Conservation (phyloP, 129 eudicot genomes). For the Helianthus tuberosus region DNA sequence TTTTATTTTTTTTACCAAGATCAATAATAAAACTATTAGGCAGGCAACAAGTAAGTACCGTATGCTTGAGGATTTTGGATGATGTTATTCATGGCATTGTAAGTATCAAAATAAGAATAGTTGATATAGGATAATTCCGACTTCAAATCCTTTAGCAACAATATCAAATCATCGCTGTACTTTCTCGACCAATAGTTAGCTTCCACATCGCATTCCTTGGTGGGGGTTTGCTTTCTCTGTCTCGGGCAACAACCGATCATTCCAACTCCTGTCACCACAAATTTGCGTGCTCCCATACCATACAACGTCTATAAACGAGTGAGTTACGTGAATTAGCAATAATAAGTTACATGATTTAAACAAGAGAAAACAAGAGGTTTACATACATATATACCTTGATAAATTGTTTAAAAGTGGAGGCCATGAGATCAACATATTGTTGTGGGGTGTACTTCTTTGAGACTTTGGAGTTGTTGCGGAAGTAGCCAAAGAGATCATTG, state of each 20-base stretch:
- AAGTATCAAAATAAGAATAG: constrained; percentile 60
- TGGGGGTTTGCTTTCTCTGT: constrained; percentile 44
- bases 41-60: constrained; percentile 34
- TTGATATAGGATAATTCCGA: constrained; percentile 43
- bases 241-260: constrained; percentile 64
- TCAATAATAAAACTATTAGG: not conserved
- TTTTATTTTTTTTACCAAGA: not conserved
- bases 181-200: constrained; percentile 56
- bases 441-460: constrained; percentile 41
- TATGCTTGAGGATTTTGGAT: constrained; percentile 54
- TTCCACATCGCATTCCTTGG: constrained; percentile 45
- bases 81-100: constrained; percentile 39
- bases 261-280: constrained; percentile 44
- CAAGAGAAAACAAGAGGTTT: not conserved
- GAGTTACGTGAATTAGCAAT: not conserved
- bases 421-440: constrained; percentile 53
- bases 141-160: constrained; percentile 33
- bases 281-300: constrained; percentile 65
- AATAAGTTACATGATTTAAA: not conserved
- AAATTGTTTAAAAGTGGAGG: constrained; percentile 36
- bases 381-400: constrained; percentile 66
- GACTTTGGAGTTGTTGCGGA: constrained; percentile 29
- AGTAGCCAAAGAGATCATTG: constrained; percentile 63
- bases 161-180: constrained; percentile 45
- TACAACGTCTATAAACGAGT: constrained; percentile 45